Base-by-base conservation (phyloP, 228 moss, liverwort and hornwort species). In the Sphagnum magellanicum region DNA sequence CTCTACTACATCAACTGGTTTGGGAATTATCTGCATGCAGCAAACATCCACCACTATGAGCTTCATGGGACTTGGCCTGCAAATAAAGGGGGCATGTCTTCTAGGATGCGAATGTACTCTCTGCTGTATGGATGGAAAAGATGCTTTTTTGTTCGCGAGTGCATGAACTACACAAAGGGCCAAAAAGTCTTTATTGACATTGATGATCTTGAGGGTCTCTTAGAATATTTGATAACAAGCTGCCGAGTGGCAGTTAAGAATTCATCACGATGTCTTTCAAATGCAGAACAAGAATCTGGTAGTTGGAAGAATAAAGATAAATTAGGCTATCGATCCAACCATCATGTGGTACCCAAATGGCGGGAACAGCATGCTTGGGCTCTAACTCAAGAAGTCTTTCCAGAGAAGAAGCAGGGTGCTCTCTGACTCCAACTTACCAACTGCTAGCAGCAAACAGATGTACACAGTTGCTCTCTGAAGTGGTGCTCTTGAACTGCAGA, bases 1-100 rank as follows among this genome's bases (percentile, higher is more conserved):
- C 68, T 97, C 5, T 97, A 97, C 63, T 88, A 93, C 66, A 85
- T 97, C 17, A 89, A 93, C 74, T 97, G 96, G 96, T 96, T 96
- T 51, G 84, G 86, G 50, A 96, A 96, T 68, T 93, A 97, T 68
- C 77, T 97, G 16, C 96, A 97, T 72, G 89, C 96, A 3, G 82
- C 96, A 6, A 80, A 85, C 53, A 74, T 93, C 77, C 80, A 88
- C 68, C 89, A 97, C 53, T 81, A 88, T 59, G 93, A 90, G 74
- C 88, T 97, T 59, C 86, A 84, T 64, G 96, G 96, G 70, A 97
- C 91, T 47, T 97, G 96, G 96, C 83, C 90, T 49, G 60, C 88
- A 0, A 85, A 84, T 14, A 80, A 88, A 63, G 91, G 91, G 68
- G 84, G 89, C 73, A 93, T 97, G 90, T 91, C 96, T 65, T 76